Evolutionary conservation across 2,329 filamentous ascomycete genomes (phyloP).

Genomic region (Claviceps citrina): DNA sequence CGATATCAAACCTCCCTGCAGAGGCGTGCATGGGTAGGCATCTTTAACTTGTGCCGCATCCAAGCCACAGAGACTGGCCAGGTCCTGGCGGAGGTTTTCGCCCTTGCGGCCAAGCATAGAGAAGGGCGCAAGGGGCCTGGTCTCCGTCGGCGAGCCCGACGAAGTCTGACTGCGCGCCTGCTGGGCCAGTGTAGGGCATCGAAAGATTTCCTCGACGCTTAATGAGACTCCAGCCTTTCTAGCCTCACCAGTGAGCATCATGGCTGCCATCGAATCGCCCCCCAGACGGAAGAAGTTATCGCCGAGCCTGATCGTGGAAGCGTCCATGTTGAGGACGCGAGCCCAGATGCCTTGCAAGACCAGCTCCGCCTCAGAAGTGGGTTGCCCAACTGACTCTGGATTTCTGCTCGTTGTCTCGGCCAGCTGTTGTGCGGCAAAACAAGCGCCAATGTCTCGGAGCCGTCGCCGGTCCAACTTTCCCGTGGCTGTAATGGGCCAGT

Average conservation of each 20-base stretch:
- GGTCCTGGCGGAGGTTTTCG: not conserved
- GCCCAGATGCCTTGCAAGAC: slow-evolving; percentile 5
- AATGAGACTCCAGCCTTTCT: slow-evolving; percentile 8
- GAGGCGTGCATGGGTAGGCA: slow-evolving; percentile 18
- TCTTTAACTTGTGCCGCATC: not conserved
- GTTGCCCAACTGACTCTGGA: not conserved
- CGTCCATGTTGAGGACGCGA: slow-evolving; percentile 21
- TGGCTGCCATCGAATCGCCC: slow-evolving; percentile 16
- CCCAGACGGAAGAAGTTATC: slow-evolving; percentile 17
- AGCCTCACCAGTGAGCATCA: slow-evolving; percentile 10
- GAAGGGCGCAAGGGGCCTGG: not conserved
- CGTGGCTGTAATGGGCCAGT: slow-evolving; percentile 5
- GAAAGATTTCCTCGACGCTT: slow-evolving; percentile 12
- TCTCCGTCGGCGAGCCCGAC: not conserved
- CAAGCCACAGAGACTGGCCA: not conserved
- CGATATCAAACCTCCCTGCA: slow-evolving; percentile 25
- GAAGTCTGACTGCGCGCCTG: not conserved
- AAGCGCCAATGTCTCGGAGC: slow-evolving; percentile 5
- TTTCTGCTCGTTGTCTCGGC: no score
- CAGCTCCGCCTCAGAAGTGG: not conserved
- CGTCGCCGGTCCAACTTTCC: slow-evolving; percentile 8
- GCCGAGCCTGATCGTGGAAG: not conserved
- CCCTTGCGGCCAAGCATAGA: not conserved
- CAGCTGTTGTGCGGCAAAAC: not conserved
- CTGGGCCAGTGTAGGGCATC: not conserved